phyloP scores from a whole-genome alignment of 345 rosid species.

The Camelina hispida region DNA sequence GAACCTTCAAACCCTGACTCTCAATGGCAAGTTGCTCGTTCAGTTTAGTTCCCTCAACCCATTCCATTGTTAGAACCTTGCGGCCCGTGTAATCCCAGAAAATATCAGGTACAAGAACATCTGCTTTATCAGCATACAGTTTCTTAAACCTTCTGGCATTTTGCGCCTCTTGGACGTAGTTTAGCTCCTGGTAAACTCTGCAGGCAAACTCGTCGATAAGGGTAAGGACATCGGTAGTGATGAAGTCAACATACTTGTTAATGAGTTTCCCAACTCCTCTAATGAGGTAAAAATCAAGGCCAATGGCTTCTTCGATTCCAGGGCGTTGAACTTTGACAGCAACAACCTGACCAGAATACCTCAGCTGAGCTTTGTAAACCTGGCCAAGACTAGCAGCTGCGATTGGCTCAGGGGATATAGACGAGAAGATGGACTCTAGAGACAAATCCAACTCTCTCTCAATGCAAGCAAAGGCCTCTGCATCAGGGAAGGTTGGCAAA shows the following conservation, averaged over 20 bases:
- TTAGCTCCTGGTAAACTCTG: constrained; percentile 94
- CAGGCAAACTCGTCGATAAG: constrained; percentile 90
- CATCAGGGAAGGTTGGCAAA: constrained; percentile 95
- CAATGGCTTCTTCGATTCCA: constrained; percentile 86
- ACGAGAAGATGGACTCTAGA: constrained; percentile 71
- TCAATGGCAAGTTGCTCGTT: constrained; percentile 91
- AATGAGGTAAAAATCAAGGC: constrained; percentile 85
- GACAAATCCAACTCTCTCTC: constrained; percentile 81
- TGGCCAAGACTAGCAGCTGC: constrained; percentile 99
- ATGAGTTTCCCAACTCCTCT: constrained; percentile 79
- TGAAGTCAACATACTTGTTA: constrained; percentile 75
- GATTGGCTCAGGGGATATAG: constrained; percentile 81
- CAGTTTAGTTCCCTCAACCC: constrained; percentile 93
- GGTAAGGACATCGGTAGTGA: constrained; percentile 82
- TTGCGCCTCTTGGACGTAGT: constrained; percentile 97
- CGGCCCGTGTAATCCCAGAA: constrained; percentile 95
- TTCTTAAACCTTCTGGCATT: constrained; percentile 93
- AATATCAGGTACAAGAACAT: constrained; percentile 95
- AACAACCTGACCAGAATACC: constrained; percentile 73
- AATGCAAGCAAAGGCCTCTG: constrained; percentile 85
- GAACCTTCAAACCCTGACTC: constrained; percentile 90
- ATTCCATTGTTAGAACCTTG: constrained; percentile 94
- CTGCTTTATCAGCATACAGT: constrained; percentile 91
- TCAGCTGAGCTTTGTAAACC: constrained; percentile 92
- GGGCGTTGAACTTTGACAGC: constrained; percentile 98